Evolutionary conservation across 2,329 filamentous ascomycete genomes (phyloP).

Genomic region (Claviceps paspali): DNA sequence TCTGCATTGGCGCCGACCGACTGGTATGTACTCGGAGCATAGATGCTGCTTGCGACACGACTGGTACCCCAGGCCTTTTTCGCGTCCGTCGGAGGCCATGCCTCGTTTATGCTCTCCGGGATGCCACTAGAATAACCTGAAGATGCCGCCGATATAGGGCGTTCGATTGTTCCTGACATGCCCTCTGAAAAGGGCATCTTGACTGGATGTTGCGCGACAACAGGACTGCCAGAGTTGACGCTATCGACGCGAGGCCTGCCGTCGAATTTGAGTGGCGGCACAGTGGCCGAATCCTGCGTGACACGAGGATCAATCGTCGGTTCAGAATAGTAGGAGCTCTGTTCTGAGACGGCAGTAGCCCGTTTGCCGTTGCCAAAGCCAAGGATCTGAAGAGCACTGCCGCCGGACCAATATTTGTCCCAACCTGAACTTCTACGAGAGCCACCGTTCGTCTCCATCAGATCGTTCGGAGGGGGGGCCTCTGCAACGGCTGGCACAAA

Average conservation of each 20-base stretch:
- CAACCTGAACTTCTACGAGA: constrained; percentile 53
- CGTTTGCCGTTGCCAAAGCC: constrained; percentile 38
- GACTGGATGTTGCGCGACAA: constrained; percentile 43
- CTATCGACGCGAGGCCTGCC: constrained; percentile 46
- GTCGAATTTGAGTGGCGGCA: constrained; percentile 53
- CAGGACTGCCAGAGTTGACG: constrained; percentile 55
- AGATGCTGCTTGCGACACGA: constrained; percentile 36
- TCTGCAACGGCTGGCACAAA: constrained; percentile 19
- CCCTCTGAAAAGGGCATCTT: constrained; percentile 38
- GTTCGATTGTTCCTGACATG: constrained; percentile 46
- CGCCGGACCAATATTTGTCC: constrained; percentile 66
- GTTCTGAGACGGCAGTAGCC: constrained; percentile 37
- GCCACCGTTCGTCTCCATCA: constrained; percentile 22
- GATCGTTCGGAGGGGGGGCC: constrained; percentile 22
- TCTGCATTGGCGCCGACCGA: constrained; percentile 25
- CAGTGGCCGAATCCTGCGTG: constrained; percentile 52
- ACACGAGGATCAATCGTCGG: constrained; percentile 21
- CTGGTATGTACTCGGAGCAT: constrained; percentile 26
- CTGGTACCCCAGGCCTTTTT: constrained; percentile 33
- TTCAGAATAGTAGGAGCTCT: constrained; percentile 40
- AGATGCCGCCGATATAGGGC: constrained; percentile 32
- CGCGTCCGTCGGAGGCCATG: constrained; percentile 33
- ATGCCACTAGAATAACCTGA: constrained; percentile 49
- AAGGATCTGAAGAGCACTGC: constrained; percentile 51
- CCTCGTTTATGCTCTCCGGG: constrained; percentile 45